Conservation (phyloP, 2,329 filamentous ascomycete species). For the Xylariaceae sp. region DNA sequence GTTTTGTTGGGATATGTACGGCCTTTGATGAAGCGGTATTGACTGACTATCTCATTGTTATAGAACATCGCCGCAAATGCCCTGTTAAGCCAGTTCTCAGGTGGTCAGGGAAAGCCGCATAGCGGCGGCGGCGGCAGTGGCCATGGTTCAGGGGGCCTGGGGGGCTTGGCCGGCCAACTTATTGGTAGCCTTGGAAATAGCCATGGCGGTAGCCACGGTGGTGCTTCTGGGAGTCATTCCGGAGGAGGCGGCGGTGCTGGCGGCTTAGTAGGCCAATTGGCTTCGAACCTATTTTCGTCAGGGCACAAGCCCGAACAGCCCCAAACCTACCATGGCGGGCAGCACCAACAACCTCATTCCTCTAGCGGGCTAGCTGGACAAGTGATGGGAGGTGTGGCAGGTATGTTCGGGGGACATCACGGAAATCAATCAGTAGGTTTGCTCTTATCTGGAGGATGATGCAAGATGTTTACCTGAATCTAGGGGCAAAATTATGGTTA, state of each 20-base stretch:
- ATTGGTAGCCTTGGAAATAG: conserved; percentile 39
- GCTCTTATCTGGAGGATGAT: neutral
- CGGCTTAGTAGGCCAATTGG: conserved; percentile 64
- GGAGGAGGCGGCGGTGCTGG: conserved; percentile 45
- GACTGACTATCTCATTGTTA: conserved; percentile 29
- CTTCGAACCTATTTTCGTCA: conserved; percentile 61
- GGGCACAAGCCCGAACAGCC: conserved; percentile 54
- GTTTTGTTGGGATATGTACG: conserved; percentile 15
- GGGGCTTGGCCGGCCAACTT: conserved; percentile 56
- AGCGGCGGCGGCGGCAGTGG: conserved; percentile 45
- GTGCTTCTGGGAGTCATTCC: conserved; percentile 35
- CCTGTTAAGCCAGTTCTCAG: conserved; percentile 54
- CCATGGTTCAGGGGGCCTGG: conserved; percentile 48
- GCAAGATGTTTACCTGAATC: conserved; percentile 14
- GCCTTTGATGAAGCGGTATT: conserved; percentile 34
- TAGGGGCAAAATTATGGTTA: conserved; percentile 68
- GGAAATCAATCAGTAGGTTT: conserved; percentile 47
- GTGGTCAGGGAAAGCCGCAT: conserved; percentile 52
- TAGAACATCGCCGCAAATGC: conserved; percentile 68
- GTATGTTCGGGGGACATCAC: conserved; percentile 58
- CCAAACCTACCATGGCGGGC: conserved; percentile 40
- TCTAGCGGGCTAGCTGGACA: conserved; percentile 59
- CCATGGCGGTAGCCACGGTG: conserved; percentile 35
- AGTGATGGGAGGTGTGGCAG: conserved; percentile 62
- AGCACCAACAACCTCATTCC: conserved; percentile 43